Evolutionary conservation across 148 eudicot genomes (phyloP).

Genomic region (Bassia scoparia): DNA sequence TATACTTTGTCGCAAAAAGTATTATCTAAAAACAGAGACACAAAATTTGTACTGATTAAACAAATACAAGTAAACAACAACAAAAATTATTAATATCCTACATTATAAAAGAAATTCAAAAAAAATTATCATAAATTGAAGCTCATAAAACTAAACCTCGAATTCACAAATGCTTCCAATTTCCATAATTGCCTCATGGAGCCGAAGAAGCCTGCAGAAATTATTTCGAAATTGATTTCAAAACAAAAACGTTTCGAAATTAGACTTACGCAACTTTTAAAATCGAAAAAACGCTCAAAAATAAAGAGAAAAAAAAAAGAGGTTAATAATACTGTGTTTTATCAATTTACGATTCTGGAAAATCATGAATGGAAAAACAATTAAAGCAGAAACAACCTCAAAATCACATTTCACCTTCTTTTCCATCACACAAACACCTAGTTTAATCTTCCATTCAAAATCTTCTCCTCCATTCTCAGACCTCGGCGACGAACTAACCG

Average conservation of each 20-base stretch:
- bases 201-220: conserved; percentile 69
- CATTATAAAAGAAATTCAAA: not conserved
- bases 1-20: conserved; percentile 81
- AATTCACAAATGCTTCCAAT: conserved; percentile 83
- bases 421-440: conserved; percentile 99
- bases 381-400: conserved; percentile 56
- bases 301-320: not conserved
- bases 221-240: not conserved
- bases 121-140: not conserved
- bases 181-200: conserved; percentile 92
- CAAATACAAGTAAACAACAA: not conserved
- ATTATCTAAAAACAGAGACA: conserved; percentile 45
- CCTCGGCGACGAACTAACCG: conserved; percentile 2
- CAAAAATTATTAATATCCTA: too few species aligned
- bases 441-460: conserved; percentile 39
- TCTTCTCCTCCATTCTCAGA: conserved; percentile 24
- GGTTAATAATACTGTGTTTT: not conserved
- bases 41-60: not conserved
- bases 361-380: conserved; percentile 35
- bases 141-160: conserved; percentile 48
- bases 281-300: not conserved
- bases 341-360: conserved; percentile 14
- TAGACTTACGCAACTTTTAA: conserved; percentile 3
- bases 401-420: conserved; percentile 99
- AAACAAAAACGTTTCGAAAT: conserved; percentile 12